phyloP scores from a whole-genome alignment of 371 early-diverging fungal genomes.

The Umbelopsis sp. region DNA sequence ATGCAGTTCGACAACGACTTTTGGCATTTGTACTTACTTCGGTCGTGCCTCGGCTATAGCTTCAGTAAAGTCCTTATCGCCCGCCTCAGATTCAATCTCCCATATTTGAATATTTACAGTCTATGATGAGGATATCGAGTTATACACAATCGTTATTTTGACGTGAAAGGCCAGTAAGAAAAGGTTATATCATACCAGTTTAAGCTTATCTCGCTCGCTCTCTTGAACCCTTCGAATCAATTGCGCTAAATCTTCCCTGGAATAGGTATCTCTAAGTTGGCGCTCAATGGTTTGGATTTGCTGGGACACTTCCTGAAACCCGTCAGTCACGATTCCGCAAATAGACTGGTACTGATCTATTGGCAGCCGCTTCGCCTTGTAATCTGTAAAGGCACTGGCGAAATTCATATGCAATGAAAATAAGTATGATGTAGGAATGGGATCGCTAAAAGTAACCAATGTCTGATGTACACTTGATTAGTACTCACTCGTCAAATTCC shows the following conservation, averaged over 20 bases:
- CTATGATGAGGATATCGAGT: slow-evolving; percentile 20
- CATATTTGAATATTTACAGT: slow-evolving; percentile 45
- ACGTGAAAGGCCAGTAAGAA: background rate
- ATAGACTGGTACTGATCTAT: slow-evolving; percentile 49
- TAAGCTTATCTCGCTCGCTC: slow-evolving; percentile 43
- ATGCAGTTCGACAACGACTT: no score
- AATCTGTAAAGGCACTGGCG: slow-evolving; percentile 50
- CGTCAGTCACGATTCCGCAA: slow-evolving; percentile 49
- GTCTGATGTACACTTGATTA: background rate
- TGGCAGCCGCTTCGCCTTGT: slow-evolving; percentile 37
- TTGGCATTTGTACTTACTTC: slow-evolving; percentile 25
- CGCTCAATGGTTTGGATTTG: slow-evolving; percentile 45
- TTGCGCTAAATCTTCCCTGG: slow-evolving; percentile 30
- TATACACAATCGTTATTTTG: background rate
- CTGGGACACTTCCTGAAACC: slow-evolving; percentile 49
- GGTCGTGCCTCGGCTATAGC: slow-evolving; percentile 33
- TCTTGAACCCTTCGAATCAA: slow-evolving; percentile 40
- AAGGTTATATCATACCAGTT: slow-evolving; percentile 27
- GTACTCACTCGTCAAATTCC: slow-evolving; percentile 47
- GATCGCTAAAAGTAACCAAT: background rate
- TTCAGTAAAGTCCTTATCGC: slow-evolving; percentile 47
- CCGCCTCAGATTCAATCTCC: slow-evolving; percentile 38
- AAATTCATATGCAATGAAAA: background rate
- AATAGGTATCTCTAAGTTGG: slow-evolving; percentile 21
- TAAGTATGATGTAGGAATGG: background rate